These are phyloP conservation scores for Annulohypoxylon truncatum DNA, from an alignment of 2,329 filamentous ascomycete genomes.

Conservation along the genomic window DNA sequence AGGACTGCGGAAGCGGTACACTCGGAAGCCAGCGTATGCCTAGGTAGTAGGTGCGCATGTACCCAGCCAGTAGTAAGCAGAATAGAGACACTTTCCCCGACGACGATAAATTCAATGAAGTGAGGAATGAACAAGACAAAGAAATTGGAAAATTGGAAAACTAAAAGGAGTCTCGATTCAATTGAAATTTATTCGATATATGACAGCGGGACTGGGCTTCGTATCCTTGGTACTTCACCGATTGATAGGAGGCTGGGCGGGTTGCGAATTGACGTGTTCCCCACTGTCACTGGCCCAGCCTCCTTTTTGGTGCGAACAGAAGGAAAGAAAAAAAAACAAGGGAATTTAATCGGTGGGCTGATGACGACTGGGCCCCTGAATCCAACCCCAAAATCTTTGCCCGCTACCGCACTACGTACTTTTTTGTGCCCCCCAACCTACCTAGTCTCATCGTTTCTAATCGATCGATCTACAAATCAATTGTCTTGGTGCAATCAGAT, in stretches of 20 bases:
- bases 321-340: constrained; percentile 20
- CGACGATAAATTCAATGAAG: neutral
- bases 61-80: neutral
- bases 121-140: constrained; percentile 20
- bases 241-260: constrained; percentile 31
- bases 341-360: constrained; percentile 32
- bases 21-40: constrained; percentile 5
- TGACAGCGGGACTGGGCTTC: constrained; percentile 18
- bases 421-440: neutral
- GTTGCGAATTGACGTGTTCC: constrained; percentile 9
- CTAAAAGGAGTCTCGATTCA: constrained; percentile 10
- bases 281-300: constrained; percentile 36
- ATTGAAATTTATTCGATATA: constrained; percentile 35
- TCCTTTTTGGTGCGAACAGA: constrained; percentile 20
- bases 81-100: neutral
- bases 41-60: neutral
- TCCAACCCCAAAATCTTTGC: neutral
- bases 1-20: constrained; percentile 7
- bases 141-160: constrained; percentile 12
- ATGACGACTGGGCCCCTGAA: constrained; percentile 4
- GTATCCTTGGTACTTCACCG: constrained; percentile 21
- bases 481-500: constrained; percentile 25
- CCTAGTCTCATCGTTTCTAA: neutral
- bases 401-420: neutral
- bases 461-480: constrained; percentile 36